Percentiles rank a stretch among this genome's conserved stretches.
phyloP scores from a whole-genome alignment of 2,329 filamentous ascomycete genomes.

The Botrytis byssoidea region DNA sequence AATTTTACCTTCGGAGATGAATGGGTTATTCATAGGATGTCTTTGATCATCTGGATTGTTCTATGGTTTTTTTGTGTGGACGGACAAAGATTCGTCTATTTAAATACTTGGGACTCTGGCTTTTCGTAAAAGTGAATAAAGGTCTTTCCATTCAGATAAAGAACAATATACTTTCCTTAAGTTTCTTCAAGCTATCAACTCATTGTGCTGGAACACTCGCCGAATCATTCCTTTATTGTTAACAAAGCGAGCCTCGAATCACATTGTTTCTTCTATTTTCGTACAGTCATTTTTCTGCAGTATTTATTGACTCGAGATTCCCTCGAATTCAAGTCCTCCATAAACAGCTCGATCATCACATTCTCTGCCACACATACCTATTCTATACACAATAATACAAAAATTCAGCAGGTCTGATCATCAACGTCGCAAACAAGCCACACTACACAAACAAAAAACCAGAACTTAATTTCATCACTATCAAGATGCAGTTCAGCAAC shows the following conservation, averaged over 20 bases:
- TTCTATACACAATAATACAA: neutral
- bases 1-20: neutral
- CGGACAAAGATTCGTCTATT: neutral
- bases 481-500: constrained; percentile 13
- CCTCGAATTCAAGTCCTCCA: neutral
- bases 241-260: neutral
- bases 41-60: neutral
- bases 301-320: neutral
- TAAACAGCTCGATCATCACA: neutral
- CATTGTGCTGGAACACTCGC: neutral
- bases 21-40: neutral
- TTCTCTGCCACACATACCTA: neutral
- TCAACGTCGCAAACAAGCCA: neutral
- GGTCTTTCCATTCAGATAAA: neutral
- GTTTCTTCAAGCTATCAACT: neutral
- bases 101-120: neutral
- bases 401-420: constrained; percentile 19
- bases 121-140: neutral
- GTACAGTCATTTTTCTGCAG: neutral
- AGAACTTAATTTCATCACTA: neutral
- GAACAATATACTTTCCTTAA: neutral
- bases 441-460: neutral
- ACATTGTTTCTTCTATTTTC: neutral
- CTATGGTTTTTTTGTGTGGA: neutral
- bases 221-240: neutral